Evolutionary conservation across 495 filamentous ascomycete species (phyloP).

Genomic region (Podospora comata): DNA sequence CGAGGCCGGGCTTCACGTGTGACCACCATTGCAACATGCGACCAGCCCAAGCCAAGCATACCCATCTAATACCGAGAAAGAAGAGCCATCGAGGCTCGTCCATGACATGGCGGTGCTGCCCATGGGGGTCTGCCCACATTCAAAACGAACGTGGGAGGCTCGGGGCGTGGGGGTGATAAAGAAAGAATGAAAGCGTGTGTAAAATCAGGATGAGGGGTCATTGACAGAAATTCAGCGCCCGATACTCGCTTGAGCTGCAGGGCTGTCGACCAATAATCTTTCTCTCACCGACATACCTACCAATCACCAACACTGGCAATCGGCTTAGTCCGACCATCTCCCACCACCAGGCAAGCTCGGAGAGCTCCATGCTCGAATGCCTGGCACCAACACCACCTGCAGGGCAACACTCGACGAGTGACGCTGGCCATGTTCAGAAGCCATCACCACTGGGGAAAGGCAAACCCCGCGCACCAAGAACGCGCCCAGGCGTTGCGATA

Average conservation of each 20-base stretch:
- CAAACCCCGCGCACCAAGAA: neutral
- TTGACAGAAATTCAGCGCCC: neutral
- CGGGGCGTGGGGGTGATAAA: slow-evolving; percentile 3
- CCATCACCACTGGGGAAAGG: neutral
- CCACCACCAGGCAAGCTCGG: neutral
- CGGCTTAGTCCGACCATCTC: neutral
- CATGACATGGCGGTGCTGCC: neutral
- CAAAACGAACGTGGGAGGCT: slow-evolving; percentile 9
- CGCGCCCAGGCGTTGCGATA: neutral
- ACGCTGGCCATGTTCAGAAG: neutral
- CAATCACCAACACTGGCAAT: slow-evolving; percentile 4
- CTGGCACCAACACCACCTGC: neutral
- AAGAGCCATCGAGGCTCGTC: neutral
- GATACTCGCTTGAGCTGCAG: slow-evolving; percentile 15
- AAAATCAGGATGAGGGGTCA: slow-evolving; percentile 12
- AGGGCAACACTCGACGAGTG: neutral
- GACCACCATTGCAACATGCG: slow-evolving; percentile 4
- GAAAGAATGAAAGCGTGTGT: slow-evolving; percentile 1
- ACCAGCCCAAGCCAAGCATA: neutral
- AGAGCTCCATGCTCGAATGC: neutral
- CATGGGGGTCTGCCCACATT: neutral
- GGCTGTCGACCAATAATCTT: slow-evolving; percentile 7
- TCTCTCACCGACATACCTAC: slow-evolving; percentile 4
- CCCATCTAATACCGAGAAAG: neutral
- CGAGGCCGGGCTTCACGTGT: slow-evolving; percentile 11